These are phyloP conservation scores for Yamadazyma pseudoaaseri DNA, from an alignment of 1,139 yeast genomes.

Conservation along the genomic window DNA sequence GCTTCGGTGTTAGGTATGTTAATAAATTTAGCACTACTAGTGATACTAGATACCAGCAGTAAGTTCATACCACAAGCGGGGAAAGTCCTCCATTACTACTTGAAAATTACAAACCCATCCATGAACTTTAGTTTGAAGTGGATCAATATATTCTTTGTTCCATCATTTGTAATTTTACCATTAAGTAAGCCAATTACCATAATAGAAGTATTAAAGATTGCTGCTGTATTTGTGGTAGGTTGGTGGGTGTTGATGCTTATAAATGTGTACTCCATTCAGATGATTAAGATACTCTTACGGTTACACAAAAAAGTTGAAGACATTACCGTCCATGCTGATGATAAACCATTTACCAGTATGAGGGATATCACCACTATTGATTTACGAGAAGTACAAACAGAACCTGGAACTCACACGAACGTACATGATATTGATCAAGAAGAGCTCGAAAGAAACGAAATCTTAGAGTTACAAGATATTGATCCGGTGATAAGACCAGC, in stretches of 20 bases:
- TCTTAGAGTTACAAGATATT: conserved; percentile 4
- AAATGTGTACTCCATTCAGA: conserved; percentile 37
- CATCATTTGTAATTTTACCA: conserved; percentile 72
- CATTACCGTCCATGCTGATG: conserved; percentile 5
- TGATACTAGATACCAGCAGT: conserved; percentile 28
- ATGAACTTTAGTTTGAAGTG: conserved; percentile 70
- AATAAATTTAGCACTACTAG: conserved; percentile 50
- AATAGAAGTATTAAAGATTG: conserved; percentile 69
- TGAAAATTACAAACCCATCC: conserved; percentile 56
- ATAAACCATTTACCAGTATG: conserved; percentile 24
- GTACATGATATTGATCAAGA: conserved; percentile 1
- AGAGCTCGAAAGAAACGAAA: conserved; percentile 1
- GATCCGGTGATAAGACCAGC: conserved; percentile 3
- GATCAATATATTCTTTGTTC: conserved; percentile 79
- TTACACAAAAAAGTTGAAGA: conserved; percentile 15
- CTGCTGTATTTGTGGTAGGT: conserved; percentile 70
- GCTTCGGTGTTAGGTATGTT: conserved; percentile 78
- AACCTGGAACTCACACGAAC: conserved; percentile 8
- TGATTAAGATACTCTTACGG: conserved; percentile 22
- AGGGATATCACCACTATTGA: conserved; percentile 34
- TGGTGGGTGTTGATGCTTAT: conserved; percentile 51
- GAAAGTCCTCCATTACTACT: conserved; percentile 35
- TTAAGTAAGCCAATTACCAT: conserved; percentile 61
- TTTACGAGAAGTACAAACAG: conserved; percentile 18
- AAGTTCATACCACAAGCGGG: conserved; percentile 9